These are phyloP conservation scores for Macrophomina pseudophaseolina DNA, from an alignment of 2,329 filamentous ascomycete species.

Conservation along the genomic window DNA sequence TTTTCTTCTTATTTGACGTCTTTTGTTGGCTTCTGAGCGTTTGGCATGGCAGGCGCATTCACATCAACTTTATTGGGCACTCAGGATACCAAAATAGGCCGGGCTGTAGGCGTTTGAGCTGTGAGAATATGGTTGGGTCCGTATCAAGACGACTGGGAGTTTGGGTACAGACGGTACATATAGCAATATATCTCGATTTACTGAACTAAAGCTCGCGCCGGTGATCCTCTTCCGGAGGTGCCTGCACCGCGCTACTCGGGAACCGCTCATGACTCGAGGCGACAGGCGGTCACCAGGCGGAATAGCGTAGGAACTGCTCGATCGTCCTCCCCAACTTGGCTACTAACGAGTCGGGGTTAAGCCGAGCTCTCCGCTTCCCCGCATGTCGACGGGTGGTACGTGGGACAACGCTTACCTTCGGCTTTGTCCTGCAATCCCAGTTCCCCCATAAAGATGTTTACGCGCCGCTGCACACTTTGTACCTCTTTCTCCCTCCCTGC, in stretches of 20 bases:
- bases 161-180: not conserved
- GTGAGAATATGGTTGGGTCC: not conserved
- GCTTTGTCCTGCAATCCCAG: conserved; percentile 20
- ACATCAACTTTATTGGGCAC: conserved; percentile 6
- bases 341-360: conserved; percentile 2
- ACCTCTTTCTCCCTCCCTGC: not conserved
- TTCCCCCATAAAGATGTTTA: conserved; percentile 20
- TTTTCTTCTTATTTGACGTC: not conserved
- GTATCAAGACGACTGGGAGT: not conserved
- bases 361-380: conserved; percentile 19
- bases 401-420: conserved; percentile 24
- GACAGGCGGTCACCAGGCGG: not conserved
- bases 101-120: conserved; percentile 12
- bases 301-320: not conserved
- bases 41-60: conserved; percentile 21
- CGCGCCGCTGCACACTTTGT: not conserved
- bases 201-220: not conserved
- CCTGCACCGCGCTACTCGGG: conserved; percentile 12
- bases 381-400: not conserved
- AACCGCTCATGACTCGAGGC: conserved; percentile 8
- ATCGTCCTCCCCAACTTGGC: conserved; percentile 4
- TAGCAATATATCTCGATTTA: conserved; percentile 18
- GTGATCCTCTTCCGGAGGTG: not conserved
- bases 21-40: conserved; percentile 4
- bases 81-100: conserved; percentile 18